phyloP scores from a whole-genome alignment of 129 eudicot species.

The Lonicera japonica region DNA sequence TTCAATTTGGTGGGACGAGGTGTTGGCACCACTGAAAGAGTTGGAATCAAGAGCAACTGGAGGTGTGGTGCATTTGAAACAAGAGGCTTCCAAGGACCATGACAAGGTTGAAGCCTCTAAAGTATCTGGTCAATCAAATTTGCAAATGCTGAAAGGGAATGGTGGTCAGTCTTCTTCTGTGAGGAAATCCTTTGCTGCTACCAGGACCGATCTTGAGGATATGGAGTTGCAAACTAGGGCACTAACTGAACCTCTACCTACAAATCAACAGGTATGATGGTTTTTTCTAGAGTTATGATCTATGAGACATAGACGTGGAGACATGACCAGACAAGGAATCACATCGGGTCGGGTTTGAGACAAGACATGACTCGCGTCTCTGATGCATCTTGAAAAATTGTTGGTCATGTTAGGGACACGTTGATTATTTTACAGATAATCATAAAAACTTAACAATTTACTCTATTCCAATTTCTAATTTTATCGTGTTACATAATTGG shows the following conservation, averaged over 20 bases:
- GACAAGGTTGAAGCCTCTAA: constrained; percentile 15
- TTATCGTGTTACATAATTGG: too few relatives aligned
- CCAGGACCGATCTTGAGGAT: constrained; percentile 65
- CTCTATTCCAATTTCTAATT: too few relatives aligned
- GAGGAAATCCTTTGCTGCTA: constrained; percentile 19
- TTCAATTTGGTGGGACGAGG: constrained; percentile 81
- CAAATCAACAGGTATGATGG: constrained; percentile 76
- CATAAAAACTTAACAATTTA: too few relatives aligned
- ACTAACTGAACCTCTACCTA: constrained; percentile 95
- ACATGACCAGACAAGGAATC: too few relatives aligned
- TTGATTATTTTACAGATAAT: too few relatives aligned
- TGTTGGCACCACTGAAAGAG: constrained; percentile 66
- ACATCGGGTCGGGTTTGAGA: too few relatives aligned
- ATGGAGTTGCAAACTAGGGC: constrained; percentile 94
- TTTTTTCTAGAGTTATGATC: neutral
- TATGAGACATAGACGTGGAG: too few relatives aligned
- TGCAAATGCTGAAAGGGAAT: constrained; percentile 13
- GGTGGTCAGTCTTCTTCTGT: constrained; percentile 9
- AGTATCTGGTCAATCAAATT: too few relatives aligned
- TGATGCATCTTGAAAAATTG: too few relatives aligned
- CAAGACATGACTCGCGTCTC: too few relatives aligned
- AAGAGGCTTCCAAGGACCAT: too few relatives aligned
- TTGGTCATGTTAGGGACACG: too few relatives aligned
- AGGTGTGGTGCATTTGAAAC: constrained; percentile 32
- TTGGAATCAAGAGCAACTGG: constrained; percentile 64